A percentile compares a stretch with the other conserved stretches of the same genome.
phyloP scores from a whole-genome alignment of 805 yeast species.

The Priceomyces fermenticarens region DNA sequence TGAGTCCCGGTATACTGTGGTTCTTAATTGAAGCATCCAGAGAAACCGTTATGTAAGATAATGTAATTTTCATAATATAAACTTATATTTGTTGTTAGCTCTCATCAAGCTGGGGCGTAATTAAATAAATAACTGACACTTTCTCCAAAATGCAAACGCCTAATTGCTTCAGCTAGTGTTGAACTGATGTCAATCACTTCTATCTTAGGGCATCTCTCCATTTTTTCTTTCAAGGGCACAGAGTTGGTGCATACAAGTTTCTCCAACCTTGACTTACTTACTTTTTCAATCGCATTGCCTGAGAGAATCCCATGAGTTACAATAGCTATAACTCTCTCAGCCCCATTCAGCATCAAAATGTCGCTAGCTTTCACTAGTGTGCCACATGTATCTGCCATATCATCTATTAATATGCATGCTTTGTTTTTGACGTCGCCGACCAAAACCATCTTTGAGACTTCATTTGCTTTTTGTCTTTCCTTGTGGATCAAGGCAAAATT shows the following conservation, averaged over 20 bases:
- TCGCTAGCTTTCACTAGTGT: slow-evolving; percentile 83
- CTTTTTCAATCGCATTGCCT: slow-evolving; percentile 69
- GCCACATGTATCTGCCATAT: slow-evolving; percentile 90
- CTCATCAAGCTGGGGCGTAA: slow-evolving; percentile 47
- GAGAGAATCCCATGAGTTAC: slow-evolving; percentile 81
- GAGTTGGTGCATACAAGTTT: slow-evolving; percentile 78
- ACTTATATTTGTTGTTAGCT: not conserved
- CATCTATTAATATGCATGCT: slow-evolving; percentile 76
- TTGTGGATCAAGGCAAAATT: slow-evolving; percentile 83
- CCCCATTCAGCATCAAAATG: slow-evolving; percentile 62
- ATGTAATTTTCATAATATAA: not conserved
- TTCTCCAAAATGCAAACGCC: slow-evolving; percentile 86
- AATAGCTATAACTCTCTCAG: slow-evolving; percentile 72
- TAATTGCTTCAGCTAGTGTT: slow-evolving; percentile 75
- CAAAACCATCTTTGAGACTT: slow-evolving; percentile 78
- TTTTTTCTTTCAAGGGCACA: slow-evolving; percentile 69
- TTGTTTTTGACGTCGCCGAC: slow-evolving; percentile 82
- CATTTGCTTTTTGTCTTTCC: slow-evolving; percentile 80
- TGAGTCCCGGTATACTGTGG: slow-evolving; percentile 65
- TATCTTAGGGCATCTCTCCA: slow-evolving; percentile 55
- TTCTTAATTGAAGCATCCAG: slow-evolving; percentile 55
- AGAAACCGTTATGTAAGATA: slow-evolving; percentile 14
- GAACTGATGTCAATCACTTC: slow-evolving; percentile 71
- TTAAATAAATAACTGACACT: slow-evolving; percentile 77
- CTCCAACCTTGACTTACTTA: slow-evolving; percentile 65